phyloP scores from a whole-genome alignment of 768 basidiomycete species.

The Clavaria fumosa region DNA sequence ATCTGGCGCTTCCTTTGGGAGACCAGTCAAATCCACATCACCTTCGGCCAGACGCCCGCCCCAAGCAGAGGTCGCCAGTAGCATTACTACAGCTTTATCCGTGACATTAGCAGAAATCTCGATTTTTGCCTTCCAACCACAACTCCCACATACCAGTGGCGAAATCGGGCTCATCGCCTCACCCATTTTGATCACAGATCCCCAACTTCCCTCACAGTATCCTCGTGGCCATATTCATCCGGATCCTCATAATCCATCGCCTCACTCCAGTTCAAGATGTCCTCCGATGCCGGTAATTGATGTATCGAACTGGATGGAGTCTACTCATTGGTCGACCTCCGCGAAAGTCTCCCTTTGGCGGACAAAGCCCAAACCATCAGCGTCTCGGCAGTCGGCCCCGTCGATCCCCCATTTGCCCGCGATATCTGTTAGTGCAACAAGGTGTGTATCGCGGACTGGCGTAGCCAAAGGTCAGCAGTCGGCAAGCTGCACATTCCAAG shows the following conservation, averaged over 20 bases:
- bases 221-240: conserved; percentile 28
- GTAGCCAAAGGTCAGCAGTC: no score
- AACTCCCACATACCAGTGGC: neutral
- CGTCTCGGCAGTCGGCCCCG: neutral
- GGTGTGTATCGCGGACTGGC: neutral
- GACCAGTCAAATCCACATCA: neutral
- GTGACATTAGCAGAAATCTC: conserved; percentile 38
- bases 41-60: neutral
- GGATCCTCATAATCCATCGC: conserved; percentile 8
- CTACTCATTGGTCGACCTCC: conserved; percentile 24
- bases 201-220: conserved; percentile 47
- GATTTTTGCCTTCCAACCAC: conserved; percentile 32
- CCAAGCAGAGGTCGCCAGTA: neutral
- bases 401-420: neutral
- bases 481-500: conserved; percentile 4
- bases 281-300: conserved; percentile 38
- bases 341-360: conserved; percentile 52
- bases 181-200: conserved; percentile 66
- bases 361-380: conserved; percentile 20
- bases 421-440: neutral
- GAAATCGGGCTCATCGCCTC: conserved; percentile 21
- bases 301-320: conserved; percentile 46
- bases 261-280: conserved; percentile 7
- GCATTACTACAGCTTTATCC: conserved; percentile 9
- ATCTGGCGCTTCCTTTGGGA: conserved; percentile 9